Percentiles rank a stretch among this genome's conserved stretches.
These are phyloP conservation scores for Penicillium digitatum DNA, from an alignment of 2,329 filamentous ascomycete species.

Conservation along the genomic window DNA sequence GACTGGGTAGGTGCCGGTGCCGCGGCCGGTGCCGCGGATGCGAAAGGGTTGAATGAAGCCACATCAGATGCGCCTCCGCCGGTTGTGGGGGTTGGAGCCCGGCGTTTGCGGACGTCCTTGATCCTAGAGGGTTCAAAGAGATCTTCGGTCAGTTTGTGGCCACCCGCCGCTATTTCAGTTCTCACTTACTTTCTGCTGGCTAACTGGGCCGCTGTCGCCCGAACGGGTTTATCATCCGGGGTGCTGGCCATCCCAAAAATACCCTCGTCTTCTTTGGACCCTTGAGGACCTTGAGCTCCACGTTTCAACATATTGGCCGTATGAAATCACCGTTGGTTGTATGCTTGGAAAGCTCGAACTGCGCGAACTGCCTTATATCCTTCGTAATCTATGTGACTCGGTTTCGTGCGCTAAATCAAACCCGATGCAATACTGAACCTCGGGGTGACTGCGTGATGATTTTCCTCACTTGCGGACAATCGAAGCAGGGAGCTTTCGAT, in stretches of 20 bases:
- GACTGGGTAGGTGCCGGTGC: constrained; percentile 13
- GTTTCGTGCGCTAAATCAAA: not conserved
- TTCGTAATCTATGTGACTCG: not conserved
- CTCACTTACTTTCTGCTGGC: constrained; percentile 53
- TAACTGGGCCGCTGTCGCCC: constrained; percentile 54
- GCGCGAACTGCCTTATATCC: not conserved
- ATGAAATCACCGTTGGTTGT: not conserved
- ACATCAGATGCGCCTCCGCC: constrained; percentile 8
- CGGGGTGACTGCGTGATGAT: not conserved
- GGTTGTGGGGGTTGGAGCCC: constrained; percentile 16
- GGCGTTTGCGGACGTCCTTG: constrained; percentile 25
- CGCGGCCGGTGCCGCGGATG: constrained; percentile 12
- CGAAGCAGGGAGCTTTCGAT: not conserved
- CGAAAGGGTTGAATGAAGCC: constrained; percentile 5
- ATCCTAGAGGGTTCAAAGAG: constrained; percentile 22
- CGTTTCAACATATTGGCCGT: constrained; percentile 39
- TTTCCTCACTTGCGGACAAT: constrained; percentile 5
- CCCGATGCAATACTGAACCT: not conserved
- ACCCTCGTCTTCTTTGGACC: constrained; percentile 32
- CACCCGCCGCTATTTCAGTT: not conserved
- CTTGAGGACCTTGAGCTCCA: constrained; percentile 35
- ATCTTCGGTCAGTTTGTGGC: constrained; percentile 5
- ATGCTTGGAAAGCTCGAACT: constrained; percentile 1
- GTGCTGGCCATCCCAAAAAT: constrained; percentile 36
- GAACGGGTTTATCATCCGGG: constrained; percentile 45